A percentile compares a stretch with the other conserved stretches of the same genome.
These are phyloP conservation scores for Trifolium pratense DNA, from an alignment of 306 rosid species.

Conservation along the genomic window DNA sequence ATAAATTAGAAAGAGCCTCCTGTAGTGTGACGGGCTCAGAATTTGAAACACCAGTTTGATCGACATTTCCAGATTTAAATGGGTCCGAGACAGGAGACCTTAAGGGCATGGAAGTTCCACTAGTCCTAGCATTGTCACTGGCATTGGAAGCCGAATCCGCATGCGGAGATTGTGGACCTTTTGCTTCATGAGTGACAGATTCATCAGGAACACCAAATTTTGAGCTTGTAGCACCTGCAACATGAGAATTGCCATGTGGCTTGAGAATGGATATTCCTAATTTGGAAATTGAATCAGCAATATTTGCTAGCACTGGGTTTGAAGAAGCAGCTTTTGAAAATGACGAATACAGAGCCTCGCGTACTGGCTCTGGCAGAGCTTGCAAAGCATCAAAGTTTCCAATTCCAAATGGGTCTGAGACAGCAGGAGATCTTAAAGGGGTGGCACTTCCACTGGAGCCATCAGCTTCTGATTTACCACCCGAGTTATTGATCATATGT, in stretches of 20 bases:
- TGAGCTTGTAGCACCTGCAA: conserved; percentile 42
- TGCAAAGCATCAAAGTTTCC: conserved; percentile 48
- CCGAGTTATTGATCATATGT: conserved; percentile 44
- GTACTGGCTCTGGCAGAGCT: conserved; percentile 61
- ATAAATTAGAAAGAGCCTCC: conserved; percentile 50
- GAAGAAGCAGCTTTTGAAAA: conserved; percentile 56
- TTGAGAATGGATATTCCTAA: conserved; percentile 42
- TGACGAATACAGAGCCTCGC: conserved; percentile 43
- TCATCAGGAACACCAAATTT: conserved; percentile 38
- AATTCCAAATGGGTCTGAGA: conserved; percentile 23
- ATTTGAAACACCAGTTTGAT: conserved; percentile 43
- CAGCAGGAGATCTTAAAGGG: conserved; percentile 47
- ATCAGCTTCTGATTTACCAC: conserved; percentile 45
- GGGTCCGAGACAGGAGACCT: conserved; percentile 45
- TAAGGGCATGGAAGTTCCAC: conserved; percentile 56
- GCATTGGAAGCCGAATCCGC: conserved; percentile 42
- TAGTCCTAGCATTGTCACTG: conserved; percentile 43
- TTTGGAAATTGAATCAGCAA: conserved; percentile 55
- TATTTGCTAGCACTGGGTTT: conserved; percentile 49
- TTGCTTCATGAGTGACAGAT: conserved; percentile 34
- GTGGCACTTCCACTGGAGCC: conserved; percentile 67
- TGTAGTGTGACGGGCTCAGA: conserved; percentile 52
- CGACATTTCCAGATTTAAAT: conserved; percentile 19
- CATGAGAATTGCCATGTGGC: conserved; percentile 44
- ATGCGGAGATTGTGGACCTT: conserved; percentile 28